These are phyloP conservation scores for Phytopythium mirpurense DNA, from an alignment of 352 stramenopile genomes.

Conservation along the genomic window DNA sequence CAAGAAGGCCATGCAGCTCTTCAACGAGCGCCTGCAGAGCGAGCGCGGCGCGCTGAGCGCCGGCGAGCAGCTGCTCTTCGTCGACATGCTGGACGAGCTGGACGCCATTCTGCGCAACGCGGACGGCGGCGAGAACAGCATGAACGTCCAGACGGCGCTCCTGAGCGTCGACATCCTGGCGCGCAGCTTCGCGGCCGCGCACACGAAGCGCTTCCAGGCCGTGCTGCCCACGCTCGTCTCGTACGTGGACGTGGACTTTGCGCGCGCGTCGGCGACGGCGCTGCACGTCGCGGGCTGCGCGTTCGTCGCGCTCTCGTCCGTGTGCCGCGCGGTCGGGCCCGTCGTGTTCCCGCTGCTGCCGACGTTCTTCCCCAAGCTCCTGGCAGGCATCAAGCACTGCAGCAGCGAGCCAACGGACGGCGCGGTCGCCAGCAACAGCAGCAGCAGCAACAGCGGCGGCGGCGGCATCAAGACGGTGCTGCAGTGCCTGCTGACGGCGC, in stretches of 20 bases:
- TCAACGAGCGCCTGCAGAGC: slow-evolving; percentile 80
- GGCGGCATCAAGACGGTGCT: slow-evolving; percentile 38
- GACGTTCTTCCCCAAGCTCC: slow-evolving; percentile 78
- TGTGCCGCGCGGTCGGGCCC: slow-evolving; percentile 59
- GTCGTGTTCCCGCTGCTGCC: slow-evolving; percentile 77
- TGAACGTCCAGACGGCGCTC: slow-evolving; percentile 81
- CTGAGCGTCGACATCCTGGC: slow-evolving; percentile 82
- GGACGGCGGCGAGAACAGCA: slow-evolving; percentile 53
- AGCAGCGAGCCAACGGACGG: slow-evolving; percentile 2
- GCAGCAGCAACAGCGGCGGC: too few species aligned
- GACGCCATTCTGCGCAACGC: slow-evolving; percentile 60
- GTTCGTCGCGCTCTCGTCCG: slow-evolving; percentile 78
- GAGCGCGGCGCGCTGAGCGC: slow-evolving; percentile 49
- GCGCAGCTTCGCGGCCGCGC: slow-evolving; percentile 65
- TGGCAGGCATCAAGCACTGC: slow-evolving; percentile 58
- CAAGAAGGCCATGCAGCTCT: slow-evolving; percentile 86
- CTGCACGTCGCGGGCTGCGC: slow-evolving; percentile 78
- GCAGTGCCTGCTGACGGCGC: slow-evolving; percentile 63
- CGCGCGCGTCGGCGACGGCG: slow-evolving; percentile 36
- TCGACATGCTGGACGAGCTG: slow-evolving; percentile 86
- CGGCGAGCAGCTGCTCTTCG: slow-evolving; percentile 75
- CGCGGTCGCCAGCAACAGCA: neutral
- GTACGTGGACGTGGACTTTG: slow-evolving; percentile 57
- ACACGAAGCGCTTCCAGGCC: slow-evolving; percentile 71
- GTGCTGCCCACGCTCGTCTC: slow-evolving; percentile 72